Conservation (phyloP, 495 filamentous ascomycete genomes). For the Daldinia caldariorum region DNA sequence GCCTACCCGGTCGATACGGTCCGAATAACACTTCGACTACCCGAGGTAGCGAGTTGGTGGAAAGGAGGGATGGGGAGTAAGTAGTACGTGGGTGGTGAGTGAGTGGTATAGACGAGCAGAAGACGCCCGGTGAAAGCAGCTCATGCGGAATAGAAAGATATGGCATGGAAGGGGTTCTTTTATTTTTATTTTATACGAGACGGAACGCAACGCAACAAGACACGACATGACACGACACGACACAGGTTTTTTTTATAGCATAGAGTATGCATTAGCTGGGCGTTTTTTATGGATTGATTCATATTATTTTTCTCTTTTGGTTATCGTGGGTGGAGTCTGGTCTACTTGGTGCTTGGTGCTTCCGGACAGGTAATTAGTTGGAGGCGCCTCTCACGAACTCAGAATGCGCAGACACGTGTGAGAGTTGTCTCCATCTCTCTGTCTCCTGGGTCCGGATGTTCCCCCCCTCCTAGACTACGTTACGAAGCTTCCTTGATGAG, state of each 20-base stretch:
- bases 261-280: slow-evolving; percentile 26
- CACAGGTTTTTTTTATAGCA: slow-evolving; percentile 5
- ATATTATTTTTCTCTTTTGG: not conserved
- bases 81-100: too few species aligned
- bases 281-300: slow-evolving; percentile 8
- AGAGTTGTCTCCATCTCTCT: not conserved
- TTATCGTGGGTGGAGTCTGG: not conserved
- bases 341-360: slow-evolving; percentile 3
- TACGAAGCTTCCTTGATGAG: not conserved
- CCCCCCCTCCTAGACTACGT: not conserved
- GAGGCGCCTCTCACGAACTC: slow-evolving; percentile 1
- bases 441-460: not conserved
- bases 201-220: too few species aligned
- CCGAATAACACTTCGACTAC: too few species aligned
- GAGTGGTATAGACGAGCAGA: too few species aligned
- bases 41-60: too few species aligned
- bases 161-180: not conserved
- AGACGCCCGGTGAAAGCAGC: not conserved
- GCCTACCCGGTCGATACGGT: not conserved
- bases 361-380: slow-evolving; percentile 17
- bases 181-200: not conserved
- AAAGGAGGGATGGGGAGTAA: not conserved
- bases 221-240: not conserved
- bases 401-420: not conserved
- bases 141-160: not conserved